Conservation (phyloP, 2,329 filamentous ascomycete species). For the Knufia fluminis region DNA sequence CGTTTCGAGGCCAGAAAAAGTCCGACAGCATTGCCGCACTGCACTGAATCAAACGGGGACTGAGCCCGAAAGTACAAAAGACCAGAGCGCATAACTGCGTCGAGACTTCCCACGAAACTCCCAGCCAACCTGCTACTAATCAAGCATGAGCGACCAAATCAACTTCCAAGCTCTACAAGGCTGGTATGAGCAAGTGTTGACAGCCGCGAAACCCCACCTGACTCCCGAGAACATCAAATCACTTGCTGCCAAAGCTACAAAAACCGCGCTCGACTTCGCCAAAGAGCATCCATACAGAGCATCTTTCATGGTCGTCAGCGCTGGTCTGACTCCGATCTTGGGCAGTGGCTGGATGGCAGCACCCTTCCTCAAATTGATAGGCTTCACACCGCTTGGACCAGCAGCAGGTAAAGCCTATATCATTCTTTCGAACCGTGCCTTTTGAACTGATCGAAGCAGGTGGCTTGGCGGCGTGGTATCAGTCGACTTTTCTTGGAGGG, state of each 20-base stretch:
- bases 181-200: not conserved
- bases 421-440: not conserved
- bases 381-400: not conserved
- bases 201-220: not conserved
- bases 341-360: not conserved
- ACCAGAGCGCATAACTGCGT: too few relatives aligned
- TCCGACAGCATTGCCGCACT: not conserved
- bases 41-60: not conserved
- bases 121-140: too few relatives aligned
- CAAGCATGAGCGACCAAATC: not conserved
- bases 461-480: not conserved
- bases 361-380: not conserved
- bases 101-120: too few relatives aligned
- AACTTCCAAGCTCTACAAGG: not conserved
- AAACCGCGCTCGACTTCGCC: not conserved
- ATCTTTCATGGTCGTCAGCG: not conserved
- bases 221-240: not conserved
- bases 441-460: not conserved
- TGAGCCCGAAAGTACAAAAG: too few relatives aligned
- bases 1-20: not conserved
- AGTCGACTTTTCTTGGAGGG: not conserved
- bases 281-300: not conserved
- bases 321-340: not conserved
- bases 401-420: not conserved
- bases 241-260: not conserved